Conservation (phyloP, 78 protist species). For the Dictyostelium firmibasis region DNA sequence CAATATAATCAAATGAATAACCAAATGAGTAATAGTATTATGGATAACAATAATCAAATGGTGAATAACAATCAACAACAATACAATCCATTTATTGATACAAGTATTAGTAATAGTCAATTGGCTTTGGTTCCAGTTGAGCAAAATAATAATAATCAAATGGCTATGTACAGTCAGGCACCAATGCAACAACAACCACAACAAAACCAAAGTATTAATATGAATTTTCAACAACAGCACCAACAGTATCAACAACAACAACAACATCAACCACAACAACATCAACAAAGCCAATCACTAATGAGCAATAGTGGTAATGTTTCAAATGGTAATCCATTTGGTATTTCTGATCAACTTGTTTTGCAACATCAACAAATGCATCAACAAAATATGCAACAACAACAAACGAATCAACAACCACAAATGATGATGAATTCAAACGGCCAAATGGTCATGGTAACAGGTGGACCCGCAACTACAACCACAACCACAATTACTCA, state of each 20-base stretch:
- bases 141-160: not conserved
- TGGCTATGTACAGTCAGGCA: not conserved
- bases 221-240: not conserved
- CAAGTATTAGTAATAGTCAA: not conserved
- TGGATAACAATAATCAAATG: not conserved
- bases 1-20: not conserved
- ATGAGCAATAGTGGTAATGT: not conserved
- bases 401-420: not conserved
- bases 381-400: conserved; percentile 9
- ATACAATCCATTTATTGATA: not conserved
- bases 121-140: not conserved
- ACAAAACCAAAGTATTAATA: not conserved
- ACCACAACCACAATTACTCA: conserved; percentile 18
- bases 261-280: not conserved
- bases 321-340: conserved; percentile 9
- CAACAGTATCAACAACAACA: not conserved
- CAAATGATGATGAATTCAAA: not conserved
- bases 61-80: not conserved
- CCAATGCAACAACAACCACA: not conserved
- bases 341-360: not conserved
- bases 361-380: conserved; percentile 14
- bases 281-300: conserved; percentile 1
- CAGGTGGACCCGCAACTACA: not conserved
- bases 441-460: not conserved
- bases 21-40: not conserved